Evolutionary conservation across 106 monocot genomes (phyloP).

Genomic region (Dioscorea dumetorum): DNA sequence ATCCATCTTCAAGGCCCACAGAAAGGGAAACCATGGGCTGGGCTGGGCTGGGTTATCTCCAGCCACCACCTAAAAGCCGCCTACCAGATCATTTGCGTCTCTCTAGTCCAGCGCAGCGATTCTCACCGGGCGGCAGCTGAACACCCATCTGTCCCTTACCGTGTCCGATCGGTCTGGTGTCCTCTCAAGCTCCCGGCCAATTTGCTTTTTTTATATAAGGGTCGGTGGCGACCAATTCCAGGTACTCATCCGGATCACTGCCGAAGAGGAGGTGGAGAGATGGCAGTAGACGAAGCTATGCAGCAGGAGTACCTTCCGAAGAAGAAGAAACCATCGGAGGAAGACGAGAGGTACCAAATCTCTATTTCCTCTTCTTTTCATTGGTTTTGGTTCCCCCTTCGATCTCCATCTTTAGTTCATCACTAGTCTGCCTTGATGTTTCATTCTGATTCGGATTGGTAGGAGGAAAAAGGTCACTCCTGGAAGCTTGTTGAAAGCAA

Average conservation of each 20-base stretch:
- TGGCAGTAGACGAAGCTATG: not conserved
- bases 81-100: no score
- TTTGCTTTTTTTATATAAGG: no score
- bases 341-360: slow-evolving; percentile 10
- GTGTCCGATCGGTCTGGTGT: no score
- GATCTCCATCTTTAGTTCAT: not conserved
- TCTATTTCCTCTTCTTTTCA: not conserved
- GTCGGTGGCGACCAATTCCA: no score
- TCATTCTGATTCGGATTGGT: not conserved
- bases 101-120: no score
- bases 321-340: slow-evolving; percentile 16
- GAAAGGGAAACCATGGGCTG: no score
- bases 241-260: not conserved
- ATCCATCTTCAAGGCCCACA: no score
- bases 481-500: slow-evolving; percentile 85
- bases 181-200: no score
- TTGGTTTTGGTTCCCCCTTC: not conserved
- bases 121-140: no score
- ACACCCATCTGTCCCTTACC: no score
- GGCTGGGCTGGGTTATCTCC: no score
- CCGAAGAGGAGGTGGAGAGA: not conserved
- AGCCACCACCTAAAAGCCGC: no score
- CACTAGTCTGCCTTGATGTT: not conserved
- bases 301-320: slow-evolving; percentile 9
- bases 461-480: slow-evolving; percentile 73